Percentiles rank a stretch among this genome's conserved stretches.
Conservation (phyloP, 2,329 filamentous ascomycete genomes). For the Fusarium tricinctum region DNA sequence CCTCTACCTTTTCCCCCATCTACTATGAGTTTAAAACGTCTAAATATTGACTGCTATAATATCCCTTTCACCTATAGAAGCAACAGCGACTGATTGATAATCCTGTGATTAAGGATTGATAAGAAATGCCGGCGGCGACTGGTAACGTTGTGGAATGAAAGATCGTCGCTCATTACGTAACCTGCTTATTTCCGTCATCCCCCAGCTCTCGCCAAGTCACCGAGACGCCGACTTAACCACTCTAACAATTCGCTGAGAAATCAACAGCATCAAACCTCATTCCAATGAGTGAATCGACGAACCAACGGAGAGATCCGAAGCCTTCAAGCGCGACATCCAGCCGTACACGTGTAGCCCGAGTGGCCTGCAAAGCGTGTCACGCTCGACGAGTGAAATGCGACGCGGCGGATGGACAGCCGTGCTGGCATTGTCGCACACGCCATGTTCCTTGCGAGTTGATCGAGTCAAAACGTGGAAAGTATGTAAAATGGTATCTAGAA, state of each 20-base stretch:
- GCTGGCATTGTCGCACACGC: constrained; percentile 41
- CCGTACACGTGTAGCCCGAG: constrained; percentile 24
- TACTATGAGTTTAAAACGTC: too few species aligned
- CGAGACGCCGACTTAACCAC: constrained; percentile 27
- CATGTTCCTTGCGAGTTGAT: constrained; percentile 35
- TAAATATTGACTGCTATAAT: too few species aligned
- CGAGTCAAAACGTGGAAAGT: constrained; percentile 40
- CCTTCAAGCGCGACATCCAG: not conserved
- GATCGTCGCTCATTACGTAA: not conserved
- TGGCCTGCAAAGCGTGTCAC: constrained; percentile 44
- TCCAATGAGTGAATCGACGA: not conserved
- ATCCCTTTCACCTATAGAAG: too few species aligned
- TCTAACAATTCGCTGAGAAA: constrained; percentile 1
- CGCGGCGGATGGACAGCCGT: constrained; percentile 34
- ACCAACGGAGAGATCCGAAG: not conserved
- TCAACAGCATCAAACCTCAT: not conserved
- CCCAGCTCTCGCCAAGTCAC: not conserved
- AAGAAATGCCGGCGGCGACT: too few species aligned
- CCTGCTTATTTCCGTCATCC: constrained; percentile 9
- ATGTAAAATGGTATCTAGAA: not conserved
- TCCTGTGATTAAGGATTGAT: not conserved
- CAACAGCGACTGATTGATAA: not conserved
- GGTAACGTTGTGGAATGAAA: not conserved
- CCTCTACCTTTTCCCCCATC: too few species aligned
- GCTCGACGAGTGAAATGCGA: constrained; percentile 42